A percentile compares a stretch with the other conserved stretches of the same genome.
Conservation (phyloP, 495 filamentous ascomycete species). For the Lophiostoma macrostomum region DNA sequence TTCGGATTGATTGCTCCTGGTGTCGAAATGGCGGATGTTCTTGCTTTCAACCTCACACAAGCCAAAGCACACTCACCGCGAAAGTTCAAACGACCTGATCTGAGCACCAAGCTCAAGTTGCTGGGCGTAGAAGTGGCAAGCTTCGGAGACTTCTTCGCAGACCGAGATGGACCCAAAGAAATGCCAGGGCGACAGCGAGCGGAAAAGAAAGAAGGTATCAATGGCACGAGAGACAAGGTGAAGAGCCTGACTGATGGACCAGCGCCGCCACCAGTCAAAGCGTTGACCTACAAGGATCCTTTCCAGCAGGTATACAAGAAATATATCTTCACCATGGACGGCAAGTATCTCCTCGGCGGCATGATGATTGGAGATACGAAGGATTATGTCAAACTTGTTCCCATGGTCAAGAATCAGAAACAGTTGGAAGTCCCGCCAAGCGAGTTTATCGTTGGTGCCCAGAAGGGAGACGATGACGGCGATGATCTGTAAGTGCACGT, state of each 20-base stretch:
- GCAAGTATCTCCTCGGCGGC: conserved; percentile 87
- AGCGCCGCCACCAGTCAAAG: conserved; percentile 66
- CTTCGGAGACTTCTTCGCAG: conserved; percentile 96
- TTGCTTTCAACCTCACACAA: conserved; percentile 92
- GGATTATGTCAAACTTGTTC: conserved; percentile 91
- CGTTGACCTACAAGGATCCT: conserved; percentile 88
- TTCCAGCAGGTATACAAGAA: conserved; percentile 96
- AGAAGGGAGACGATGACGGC: conserved; percentile 68
- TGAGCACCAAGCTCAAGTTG: conserved; percentile 92
- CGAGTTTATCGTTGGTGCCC: conserved; percentile 84
- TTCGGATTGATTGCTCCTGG: conserved; percentile 94
- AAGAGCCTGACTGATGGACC: conserved; percentile 54
- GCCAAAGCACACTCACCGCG: conserved; percentile 66
- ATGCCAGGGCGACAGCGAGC: conserved; percentile 53
- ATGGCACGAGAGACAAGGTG: conserved; percentile 42
- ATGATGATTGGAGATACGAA: conserved; percentile 99
- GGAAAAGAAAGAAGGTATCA: conserved; percentile 39
- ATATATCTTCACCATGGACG: conserved; percentile 88
- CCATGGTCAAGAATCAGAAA: conserved; percentile 89
- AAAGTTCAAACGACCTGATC: conserved; percentile 77
- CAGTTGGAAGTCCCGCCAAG: conserved; percentile 77
- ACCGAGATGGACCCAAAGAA: conserved; percentile 78
- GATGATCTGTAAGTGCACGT: conserved; percentile 58
- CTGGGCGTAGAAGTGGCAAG: conserved; percentile 92
- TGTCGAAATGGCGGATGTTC: conserved; percentile 93